Percentiles rank a stretch among this genome's conserved stretches.
phyloP scores from a whole-genome alignment of 208 protist genomes.

The Porcisia deanei region DNA sequence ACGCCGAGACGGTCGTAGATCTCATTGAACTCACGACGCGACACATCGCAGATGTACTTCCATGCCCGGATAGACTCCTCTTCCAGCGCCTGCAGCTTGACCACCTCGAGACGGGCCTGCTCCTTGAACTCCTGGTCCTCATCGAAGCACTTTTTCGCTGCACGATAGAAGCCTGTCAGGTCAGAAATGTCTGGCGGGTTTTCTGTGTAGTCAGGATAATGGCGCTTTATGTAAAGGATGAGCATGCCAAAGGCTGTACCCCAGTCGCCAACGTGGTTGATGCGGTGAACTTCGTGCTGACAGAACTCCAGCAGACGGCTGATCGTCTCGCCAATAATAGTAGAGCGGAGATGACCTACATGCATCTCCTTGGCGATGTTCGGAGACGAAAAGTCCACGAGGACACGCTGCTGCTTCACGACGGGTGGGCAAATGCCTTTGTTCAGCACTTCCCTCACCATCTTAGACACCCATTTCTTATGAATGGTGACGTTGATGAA shows the following conservation, averaged over 20 bases:
- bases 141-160: conserved; percentile 95
- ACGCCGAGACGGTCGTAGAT: conserved; percentile 93
- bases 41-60: conserved; percentile 94
- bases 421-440: conserved; percentile 72
- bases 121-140: conserved; percentile 94
- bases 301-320: conserved; percentile 94
- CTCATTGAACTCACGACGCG: conserved; percentile 91
- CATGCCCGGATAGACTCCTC: conserved; percentile 82
- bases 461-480: conserved; percentile 57
- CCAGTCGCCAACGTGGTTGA: conserved; percentile 99
- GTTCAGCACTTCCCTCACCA: conserved; percentile 53
- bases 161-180: conserved; percentile 95
- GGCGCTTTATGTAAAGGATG: conserved; percentile 95
- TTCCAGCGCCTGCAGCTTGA: conserved; percentile 89
- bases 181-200: conserved; percentile 92
- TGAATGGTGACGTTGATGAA: conserved; percentile 94
- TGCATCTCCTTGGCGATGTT: conserved; percentile 99
- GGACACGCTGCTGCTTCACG: conserved; percentile 67
- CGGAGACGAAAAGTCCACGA: conserved; percentile 98
- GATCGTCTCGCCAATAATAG: conserved; percentile 98
- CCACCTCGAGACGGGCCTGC: conserved; percentile 88
- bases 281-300: conserved; percentile 92
- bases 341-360: conserved; percentile 98
- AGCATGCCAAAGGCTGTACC: conserved; percentile 99
- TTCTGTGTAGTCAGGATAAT: conserved; percentile 89